Conservation (phyloP, 176 grass and related monocot species). For the Dactylis glomerata region DNA sequence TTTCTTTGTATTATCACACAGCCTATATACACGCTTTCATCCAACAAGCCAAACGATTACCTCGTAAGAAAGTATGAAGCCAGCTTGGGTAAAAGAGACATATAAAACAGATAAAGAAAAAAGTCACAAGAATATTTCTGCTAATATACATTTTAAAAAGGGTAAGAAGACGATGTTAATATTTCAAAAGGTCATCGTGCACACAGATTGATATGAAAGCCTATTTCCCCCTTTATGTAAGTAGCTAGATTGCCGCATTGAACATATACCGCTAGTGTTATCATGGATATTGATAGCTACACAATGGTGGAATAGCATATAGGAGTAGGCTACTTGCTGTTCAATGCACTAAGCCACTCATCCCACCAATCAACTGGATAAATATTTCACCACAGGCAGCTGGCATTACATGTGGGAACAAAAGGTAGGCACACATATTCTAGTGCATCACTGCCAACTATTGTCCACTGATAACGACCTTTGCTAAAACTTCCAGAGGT, state of each 20-base stretch:
- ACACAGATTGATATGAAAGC: background rate
- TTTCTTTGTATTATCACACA: background rate
- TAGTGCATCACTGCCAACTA: constrained; percentile 11
- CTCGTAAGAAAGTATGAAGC: background rate
- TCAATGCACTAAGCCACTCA: constrained; percentile 17
- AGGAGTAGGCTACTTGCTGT: background rate
- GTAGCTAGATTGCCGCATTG: background rate
- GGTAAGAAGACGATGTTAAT: background rate
- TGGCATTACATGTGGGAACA: background rate
- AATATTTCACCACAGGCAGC: background rate
- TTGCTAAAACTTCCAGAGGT: background rate
- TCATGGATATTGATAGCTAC: background rate
- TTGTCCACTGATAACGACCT: constrained; percentile 23
- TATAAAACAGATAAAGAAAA: background rate
- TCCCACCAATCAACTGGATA: constrained; percentile 15
- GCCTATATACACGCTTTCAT: background rate
- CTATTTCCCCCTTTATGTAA: background rate
- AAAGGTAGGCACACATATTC: constrained; percentile 22
- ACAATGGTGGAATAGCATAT: constrained; percentile 5
- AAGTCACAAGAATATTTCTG: background rate
- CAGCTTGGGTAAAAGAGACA: background rate
- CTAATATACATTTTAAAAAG: constrained; percentile 1
- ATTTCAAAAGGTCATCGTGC: constrained; percentile 12
- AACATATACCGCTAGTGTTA: background rate
- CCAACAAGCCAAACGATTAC: background rate